A percentile compares a stretch with the other conserved stretches of the same genome.
These are phyloP conservation scores for Phytophthora cajani DNA, from an alignment of 352 stramenopile species.

Conservation along the genomic window DNA sequence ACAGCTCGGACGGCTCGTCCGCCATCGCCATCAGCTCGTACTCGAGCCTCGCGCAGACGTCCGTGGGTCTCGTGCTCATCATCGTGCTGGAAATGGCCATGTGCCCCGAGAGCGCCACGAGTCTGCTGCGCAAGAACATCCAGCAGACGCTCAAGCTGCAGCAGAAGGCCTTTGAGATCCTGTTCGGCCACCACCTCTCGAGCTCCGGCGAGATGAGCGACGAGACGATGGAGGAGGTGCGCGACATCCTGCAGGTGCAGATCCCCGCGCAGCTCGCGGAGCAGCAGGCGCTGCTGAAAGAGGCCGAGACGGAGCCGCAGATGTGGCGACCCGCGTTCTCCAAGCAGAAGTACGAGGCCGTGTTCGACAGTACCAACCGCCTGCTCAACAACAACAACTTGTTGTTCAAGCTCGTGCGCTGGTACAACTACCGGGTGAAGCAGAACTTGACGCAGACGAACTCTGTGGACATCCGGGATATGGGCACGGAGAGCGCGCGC, in stretches of 20 bases:
- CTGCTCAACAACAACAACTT: constrained; percentile 87
- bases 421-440: constrained; percentile 75
- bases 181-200: constrained; percentile 78
- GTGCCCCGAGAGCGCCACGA: constrained; percentile 71
- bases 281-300: constrained; percentile 63
- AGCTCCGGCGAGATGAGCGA: constrained; percentile 59
- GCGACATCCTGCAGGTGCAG: constrained; percentile 61
- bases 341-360: constrained; percentile 72
- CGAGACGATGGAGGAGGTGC: constrained; percentile 62
- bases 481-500: constrained; percentile 19
- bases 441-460: constrained; percentile 48
- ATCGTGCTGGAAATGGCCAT: constrained; percentile 75
- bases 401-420: constrained; percentile 81
- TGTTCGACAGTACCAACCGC: constrained; percentile 65
- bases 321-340: constrained; percentile 81
- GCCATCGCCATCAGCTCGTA: constrained; percentile 78
- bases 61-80: constrained; percentile 80
- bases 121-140: constrained; percentile 75
- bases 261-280: constrained; percentile 64
- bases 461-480: constrained; percentile 61
- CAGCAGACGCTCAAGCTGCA: constrained; percentile 73
- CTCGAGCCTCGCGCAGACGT: constrained; percentile 80
- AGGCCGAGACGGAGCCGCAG: constrained; percentile 68
- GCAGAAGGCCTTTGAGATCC: constrained; percentile 64
- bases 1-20: constrained; percentile 46